Evolutionary conservation across 1,139 yeast genomes (phyloP), one percentile per base, ranked within the genome.

Genomic region (Yamadazyma membranifaciens): DNA sequence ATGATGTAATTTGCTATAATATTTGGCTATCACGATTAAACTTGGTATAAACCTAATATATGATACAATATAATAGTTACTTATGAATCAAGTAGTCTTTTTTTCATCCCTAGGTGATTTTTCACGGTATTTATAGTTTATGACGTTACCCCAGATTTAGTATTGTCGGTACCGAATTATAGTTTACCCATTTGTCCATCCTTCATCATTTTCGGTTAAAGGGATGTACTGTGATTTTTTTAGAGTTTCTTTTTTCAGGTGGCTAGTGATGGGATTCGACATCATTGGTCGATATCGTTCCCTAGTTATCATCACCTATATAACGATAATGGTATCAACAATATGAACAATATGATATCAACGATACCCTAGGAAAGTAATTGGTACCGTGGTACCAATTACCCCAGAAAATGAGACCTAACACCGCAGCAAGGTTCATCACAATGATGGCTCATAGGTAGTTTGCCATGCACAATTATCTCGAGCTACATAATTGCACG

Each of bases 1-100:
- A 72, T 72, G 6, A 33, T 40, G 10, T 9, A 13, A 13, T 13
- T 5, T 32, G 17, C 28, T 26, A 4, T 26, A 26, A 22, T 22
- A n/a, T n/a, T n/a, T n/a, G n/a, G n/a, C n/a, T n/a, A n/a, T n/a
- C n/a, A n/a, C n/a, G n/a, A n/a, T n/a, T 20, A 20, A 7, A 20
- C 5, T 7, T 20, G 7, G 5, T 20, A 20, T 20, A 20, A 20
- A 20, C 24, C 24, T 5, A 20, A 20, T 20, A 20, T 20, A 20
- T 6, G 24, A 20, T 7, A 7, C n/a, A 20, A 20, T 20, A 20
- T 20, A 20, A 20, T 6, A 20, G 24, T 6, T 20, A 20, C 24
- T 20, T 20, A 20, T 20, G 5, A 7, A 6, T 20, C 7, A 7
- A 6, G 24, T 34, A 27, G 6, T n/a, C 9, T n/a, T 11, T n/a